A percentile compares a stretch with the other conserved stretches of the same genome.
Conservation (phyloP, 352 stramenopile species). For the Globisporangium cederbergense region DNA sequence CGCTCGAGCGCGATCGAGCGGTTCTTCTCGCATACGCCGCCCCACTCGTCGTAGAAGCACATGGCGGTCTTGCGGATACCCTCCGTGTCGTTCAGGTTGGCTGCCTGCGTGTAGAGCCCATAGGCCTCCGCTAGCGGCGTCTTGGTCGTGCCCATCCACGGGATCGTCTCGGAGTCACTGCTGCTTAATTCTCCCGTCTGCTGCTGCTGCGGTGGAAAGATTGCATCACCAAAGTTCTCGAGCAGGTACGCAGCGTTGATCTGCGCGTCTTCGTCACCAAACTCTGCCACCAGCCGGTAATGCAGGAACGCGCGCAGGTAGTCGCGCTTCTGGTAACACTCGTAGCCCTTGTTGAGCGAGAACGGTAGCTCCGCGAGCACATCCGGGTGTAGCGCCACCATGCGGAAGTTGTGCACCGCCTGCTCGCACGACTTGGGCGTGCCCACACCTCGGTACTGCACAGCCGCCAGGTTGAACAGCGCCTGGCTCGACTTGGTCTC, state of each 20-base stretch:
- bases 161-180: conserved; percentile 7
- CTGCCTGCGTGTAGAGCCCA: conserved; percentile 46
- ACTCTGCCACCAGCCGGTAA: conserved; percentile 55
- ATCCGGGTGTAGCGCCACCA: conserved; percentile 52
- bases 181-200: not conserved
- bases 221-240: conserved; percentile 46
- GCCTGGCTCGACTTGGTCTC: conserved; percentile 46
- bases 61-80: conserved; percentile 59
- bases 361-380: conserved; percentile 53
- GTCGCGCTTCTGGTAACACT: conserved; percentile 61
- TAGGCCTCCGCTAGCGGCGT: conserved; percentile 45
- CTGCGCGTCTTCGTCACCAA: conserved; percentile 63
- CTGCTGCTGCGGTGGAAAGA: conserved; percentile 19
- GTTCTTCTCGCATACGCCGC: conserved; percentile 49
- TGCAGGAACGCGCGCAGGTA: conserved; percentile 65
- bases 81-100: conserved; percentile 67
- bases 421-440: conserved; percentile 40
- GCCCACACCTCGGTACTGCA: conserved; percentile 65
- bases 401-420: conserved; percentile 57
- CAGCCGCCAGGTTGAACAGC: conserved; percentile 68
- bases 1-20: conserved; percentile 44
- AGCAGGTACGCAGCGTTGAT: conserved; percentile 73
- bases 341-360: conserved; percentile 62
- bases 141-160: conserved; percentile 30
- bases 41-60: conserved; percentile 66